Conservation (phyloP, 1,139 yeast species). For the Debaryomyces fabryi region DNA sequence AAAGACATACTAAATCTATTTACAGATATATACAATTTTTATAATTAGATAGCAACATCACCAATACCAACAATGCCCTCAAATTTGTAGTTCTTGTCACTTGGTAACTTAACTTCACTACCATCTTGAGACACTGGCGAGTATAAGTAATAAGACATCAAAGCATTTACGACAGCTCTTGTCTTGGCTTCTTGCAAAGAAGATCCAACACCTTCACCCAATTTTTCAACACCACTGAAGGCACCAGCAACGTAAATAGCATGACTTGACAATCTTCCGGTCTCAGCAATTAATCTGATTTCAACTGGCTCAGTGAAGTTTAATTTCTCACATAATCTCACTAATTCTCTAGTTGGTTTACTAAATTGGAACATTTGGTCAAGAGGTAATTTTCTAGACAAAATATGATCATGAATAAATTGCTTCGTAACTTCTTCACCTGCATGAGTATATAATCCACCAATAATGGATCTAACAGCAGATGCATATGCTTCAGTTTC, state of each 20-base stretch:
- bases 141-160: conserved; percentile 90
- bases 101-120: conserved; percentile 53
- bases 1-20: conserved; percentile 8
- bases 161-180: conserved; percentile 87
- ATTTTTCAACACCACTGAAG: conserved; percentile 76
- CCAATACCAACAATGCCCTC: conserved; percentile 58
- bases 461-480: conserved; percentile 71
- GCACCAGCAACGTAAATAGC: conserved; percentile 93
- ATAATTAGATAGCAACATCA: conserved; percentile 49
- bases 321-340: conserved; percentile 77
- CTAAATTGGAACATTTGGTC: conserved; percentile 75
- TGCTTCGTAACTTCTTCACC: conserved; percentile 64
- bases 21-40: conserved; percentile 11
- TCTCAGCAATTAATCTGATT: conserved; percentile 83
- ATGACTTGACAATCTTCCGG: conserved; percentile 83
- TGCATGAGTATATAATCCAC: conserved; percentile 66
- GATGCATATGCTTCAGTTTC: conserved; percentile 51
- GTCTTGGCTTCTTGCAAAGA: conserved; percentile 90
- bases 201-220: conserved; percentile 97
- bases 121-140: conserved; percentile 63
- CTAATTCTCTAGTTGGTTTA: conserved; percentile 84
- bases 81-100: conserved; percentile 51
- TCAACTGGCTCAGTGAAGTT: conserved; percentile 73
- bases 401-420: conserved; percentile 71
- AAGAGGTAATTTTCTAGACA: conserved; percentile 78